phyloP scores from a whole-genome alignment of 108 stramenopile species.

The Fragilaria crotonensis region DNA sequence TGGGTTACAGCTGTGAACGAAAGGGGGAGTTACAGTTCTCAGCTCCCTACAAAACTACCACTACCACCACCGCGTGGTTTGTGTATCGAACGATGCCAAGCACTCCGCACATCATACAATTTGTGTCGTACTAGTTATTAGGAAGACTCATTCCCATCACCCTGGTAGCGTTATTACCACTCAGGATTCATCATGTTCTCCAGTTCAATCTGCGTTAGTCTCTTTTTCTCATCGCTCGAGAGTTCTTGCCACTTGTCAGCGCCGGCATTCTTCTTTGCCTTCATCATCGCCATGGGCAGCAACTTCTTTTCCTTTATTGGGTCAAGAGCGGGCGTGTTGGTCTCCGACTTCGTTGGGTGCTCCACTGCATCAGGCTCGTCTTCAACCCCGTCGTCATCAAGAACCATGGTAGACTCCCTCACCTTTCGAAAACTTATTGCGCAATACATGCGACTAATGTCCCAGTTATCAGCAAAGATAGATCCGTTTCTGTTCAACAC shows the following conservation, averaged over 20 bases:
- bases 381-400: slow-evolving; percentile 57
- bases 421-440: slow-evolving; percentile 87
- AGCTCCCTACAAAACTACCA: too few species aligned
- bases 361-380: slow-evolving; percentile 42
- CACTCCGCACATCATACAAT: too few species aligned
- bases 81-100: too few species aligned
- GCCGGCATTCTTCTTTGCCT: slow-evolving; percentile 39
- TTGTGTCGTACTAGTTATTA: too few species aligned
- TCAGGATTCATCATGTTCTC: slow-evolving; percentile 7
- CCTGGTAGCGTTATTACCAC: too few species aligned
- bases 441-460: slow-evolving; percentile 73
- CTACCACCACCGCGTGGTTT: too few species aligned
- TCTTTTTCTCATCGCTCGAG: slow-evolving; percentile 41
- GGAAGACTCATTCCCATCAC: too few species aligned
- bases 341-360: slow-evolving; percentile 4
- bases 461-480: slow-evolving; percentile 80
- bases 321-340: slow-evolving; percentile 7
- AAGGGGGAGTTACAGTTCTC: too few species aligned
- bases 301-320: slow-evolving; percentile 35
- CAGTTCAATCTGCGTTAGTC: slow-evolving; percentile 25
- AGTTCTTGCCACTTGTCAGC: slow-evolving; percentile 33
- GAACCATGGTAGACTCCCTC: slow-evolving; percentile 48
- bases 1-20: slow-evolving; percentile 10
- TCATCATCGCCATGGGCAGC: slow-evolving; percentile 49
- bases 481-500: slow-evolving; percentile 71